phyloP scores from a whole-genome alignment of 1,284 basidiomycete species.

The Melampsora abietis-canadensis region DNA sequence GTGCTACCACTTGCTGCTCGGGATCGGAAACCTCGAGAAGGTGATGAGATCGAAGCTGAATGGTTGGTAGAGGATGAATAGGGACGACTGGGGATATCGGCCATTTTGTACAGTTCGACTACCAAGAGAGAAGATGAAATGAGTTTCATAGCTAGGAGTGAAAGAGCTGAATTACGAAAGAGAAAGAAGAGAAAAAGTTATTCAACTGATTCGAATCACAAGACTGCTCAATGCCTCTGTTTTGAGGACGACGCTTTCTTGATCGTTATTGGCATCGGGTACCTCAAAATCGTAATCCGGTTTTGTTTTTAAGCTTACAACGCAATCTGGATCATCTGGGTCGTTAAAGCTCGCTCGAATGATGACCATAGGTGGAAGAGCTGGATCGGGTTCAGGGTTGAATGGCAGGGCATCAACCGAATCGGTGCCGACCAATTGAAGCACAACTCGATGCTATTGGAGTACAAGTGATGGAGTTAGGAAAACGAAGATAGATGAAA shows the following conservation, averaged over 20 bases:
- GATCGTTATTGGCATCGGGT: conserved; percentile 14
- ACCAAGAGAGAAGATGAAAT: neutral
- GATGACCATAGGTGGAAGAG: conserved; percentile 32
- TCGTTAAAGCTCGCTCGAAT: conserved; percentile 42
- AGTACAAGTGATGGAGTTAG: neutral
- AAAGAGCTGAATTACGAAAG: neutral
- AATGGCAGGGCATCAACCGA: conserved; percentile 30
- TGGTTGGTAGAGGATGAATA: neutral
- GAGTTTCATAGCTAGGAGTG: neutral
- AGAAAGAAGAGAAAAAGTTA: neutral
- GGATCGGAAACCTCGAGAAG: conserved; percentile 26
- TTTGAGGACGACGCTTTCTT: conserved; percentile 36
- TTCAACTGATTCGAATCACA: conserved; percentile 34
- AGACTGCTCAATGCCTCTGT: conserved; percentile 28
- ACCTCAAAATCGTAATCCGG: conserved; percentile 7
- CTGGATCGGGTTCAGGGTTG: neutral
- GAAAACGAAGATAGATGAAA: neutral
- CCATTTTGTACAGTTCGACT: conserved; percentile 31
- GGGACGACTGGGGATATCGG: conserved; percentile 22
- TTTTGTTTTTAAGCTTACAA: conserved; percentile 10
- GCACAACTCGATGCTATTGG: conserved; percentile 38
- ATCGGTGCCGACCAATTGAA: conserved; percentile 41
- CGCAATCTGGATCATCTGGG: conserved; percentile 39
- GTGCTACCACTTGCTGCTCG: conserved; percentile 8
- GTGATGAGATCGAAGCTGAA: conserved; percentile 9